A percentile compares a stretch with the other conserved stretches of the same genome.
These are phyloP conservation scores for Forsythia suspensa DNA, from an alignment of 257 asterid genomes.

Conservation along the genomic window DNA sequence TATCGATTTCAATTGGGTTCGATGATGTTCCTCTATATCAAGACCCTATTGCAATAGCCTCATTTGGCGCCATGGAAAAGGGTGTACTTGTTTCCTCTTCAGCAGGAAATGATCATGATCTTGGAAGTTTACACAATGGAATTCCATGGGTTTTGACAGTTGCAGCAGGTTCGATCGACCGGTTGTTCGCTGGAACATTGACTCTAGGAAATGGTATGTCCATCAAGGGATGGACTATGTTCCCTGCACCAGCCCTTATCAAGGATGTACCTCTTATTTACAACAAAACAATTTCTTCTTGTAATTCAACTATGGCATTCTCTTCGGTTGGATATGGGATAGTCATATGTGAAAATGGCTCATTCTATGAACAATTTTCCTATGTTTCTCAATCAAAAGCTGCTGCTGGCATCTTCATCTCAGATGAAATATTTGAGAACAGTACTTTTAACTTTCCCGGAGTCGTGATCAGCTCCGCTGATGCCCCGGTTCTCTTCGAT, in stretches of 20 bases:
- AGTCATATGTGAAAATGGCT: conserved; percentile 24
- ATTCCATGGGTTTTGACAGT: conserved; percentile 44
- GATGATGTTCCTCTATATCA: conserved; percentile 24
- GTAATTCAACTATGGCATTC: conserved; percentile 23
- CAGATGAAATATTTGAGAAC: neutral
- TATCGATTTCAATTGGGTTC: conserved; percentile 40
- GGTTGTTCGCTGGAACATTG: conserved; percentile 36
- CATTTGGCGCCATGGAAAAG: conserved; percentile 45
- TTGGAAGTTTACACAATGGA: conserved; percentile 31
- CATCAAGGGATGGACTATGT: conserved; percentile 37
- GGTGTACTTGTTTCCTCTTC: conserved; percentile 39
- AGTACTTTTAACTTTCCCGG: neutral
- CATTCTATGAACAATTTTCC: neutral
- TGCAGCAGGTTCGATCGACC: conserved; percentile 36
- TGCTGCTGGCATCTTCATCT: conserved; percentile 18
- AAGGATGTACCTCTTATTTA: conserved; percentile 18
- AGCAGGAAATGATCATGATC: conserved; percentile 23
- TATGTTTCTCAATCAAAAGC: conserved; percentile 7
- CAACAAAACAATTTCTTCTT: conserved; percentile 28
- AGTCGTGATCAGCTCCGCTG: conserved; percentile 23
- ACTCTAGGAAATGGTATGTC: conserved; percentile 33
- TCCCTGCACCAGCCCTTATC: conserved; percentile 25
- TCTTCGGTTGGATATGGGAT: conserved; percentile 5
- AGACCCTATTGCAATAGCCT: conserved; percentile 40
- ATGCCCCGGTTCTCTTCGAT: conserved; percentile 15